Evolutionary conservation across 2,329 filamentous ascomycete genomes (phyloP), one percentile per base, ranked within the genome.

Genomic region (Verticillium tricorpus): DNA sequence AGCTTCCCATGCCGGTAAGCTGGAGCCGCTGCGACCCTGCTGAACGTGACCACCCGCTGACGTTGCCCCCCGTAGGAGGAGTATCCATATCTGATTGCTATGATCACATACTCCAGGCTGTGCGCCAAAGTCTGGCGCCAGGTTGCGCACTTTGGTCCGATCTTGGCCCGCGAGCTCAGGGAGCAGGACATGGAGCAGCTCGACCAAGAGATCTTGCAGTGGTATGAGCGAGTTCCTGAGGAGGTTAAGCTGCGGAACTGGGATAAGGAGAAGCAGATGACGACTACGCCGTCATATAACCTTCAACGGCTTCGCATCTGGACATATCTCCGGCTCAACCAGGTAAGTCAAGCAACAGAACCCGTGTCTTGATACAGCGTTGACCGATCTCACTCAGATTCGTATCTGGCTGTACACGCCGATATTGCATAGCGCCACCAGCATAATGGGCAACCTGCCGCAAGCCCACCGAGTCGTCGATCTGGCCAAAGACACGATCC

Each of bases 381-480:
- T 62, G 19, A 60, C 52, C 45, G 12, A 2, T 50, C 45, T 69
- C 34, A 14, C 2, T 3, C 60, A 79, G 77, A 91, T 96, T 77
- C 89, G 93, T 5, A 95, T 93, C 62, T 87, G 92, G 72, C 90
- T 97, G 32, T 93, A 96, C 73, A 91, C 92, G 0, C 93, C 93
- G 0, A 88, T 97, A 2, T 79, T 98, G 9, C 92, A 97, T 73
- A 94, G 90, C 19, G 87, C 91, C 3, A 90, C 87, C 14, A 93
- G 89, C 68, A 97, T 97, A 69, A 86, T 90, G 76, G 85, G 89
- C 62, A 89, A 96, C 70, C 82, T 88, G 58, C 76, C 80, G 5
- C 88, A 91, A 65, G 93, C 93, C 3, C 87, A 91, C 69, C 90
- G 84, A 0, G 89, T 86, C 0, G 89, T 93, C 34, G 87, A 90